These are phyloP conservation scores for Blastomyces emzantsi DNA, from an alignment of 2,329 filamentous ascomycete species.

Conservation along the genomic window DNA sequence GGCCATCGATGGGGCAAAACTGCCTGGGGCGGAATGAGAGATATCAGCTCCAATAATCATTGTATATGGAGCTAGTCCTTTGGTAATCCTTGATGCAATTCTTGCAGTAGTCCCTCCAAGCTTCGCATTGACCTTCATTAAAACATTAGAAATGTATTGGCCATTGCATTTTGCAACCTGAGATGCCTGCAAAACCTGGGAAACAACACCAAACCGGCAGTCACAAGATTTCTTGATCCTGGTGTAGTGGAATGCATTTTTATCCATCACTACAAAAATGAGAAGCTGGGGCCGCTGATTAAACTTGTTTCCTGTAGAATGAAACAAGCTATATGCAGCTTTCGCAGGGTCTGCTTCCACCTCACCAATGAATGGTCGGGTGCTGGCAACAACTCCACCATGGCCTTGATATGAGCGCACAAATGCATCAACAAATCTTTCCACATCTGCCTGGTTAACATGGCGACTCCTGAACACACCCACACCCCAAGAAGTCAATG, in stretches of 20 bases:
- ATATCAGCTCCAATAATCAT: constrained; percentile 90
- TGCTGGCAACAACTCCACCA: constrained; percentile 48
- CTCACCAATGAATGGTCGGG: constrained; percentile 39
- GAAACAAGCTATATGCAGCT: constrained; percentile 49
- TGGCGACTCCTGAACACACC: constrained; percentile 52
- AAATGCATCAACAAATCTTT: constrained; percentile 53
- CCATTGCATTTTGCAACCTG: constrained; percentile 61
- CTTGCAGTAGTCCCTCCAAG: constrained; percentile 69
- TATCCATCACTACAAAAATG: constrained; percentile 65
- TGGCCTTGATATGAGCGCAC: constrained; percentile 51
- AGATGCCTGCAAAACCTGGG: constrained; percentile 66
- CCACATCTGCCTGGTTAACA: constrained; percentile 36
- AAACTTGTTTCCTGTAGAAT: constrained; percentile 45
- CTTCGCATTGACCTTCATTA: constrained; percentile 96
- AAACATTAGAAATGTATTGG: constrained; percentile 89
- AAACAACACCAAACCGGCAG: constrained; percentile 71
- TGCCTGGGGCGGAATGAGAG: constrained; percentile 68
- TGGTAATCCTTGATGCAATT: constrained; percentile 37
- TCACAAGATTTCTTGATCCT: constrained; percentile 85
- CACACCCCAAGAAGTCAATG: constrained; percentile 67
- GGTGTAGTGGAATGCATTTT: constrained; percentile 64
- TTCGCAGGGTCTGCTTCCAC: constrained; percentile 41
- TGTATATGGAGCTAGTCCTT: constrained; percentile 42
- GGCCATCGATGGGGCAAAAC: constrained; percentile 63
- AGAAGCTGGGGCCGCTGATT: constrained; percentile 61